Percentiles rank a stretch among this genome's conserved stretches.
Evolutionary conservation across 805 yeast species (phyloP).

Genomic region (Suhomyces pyralidae): DNA sequence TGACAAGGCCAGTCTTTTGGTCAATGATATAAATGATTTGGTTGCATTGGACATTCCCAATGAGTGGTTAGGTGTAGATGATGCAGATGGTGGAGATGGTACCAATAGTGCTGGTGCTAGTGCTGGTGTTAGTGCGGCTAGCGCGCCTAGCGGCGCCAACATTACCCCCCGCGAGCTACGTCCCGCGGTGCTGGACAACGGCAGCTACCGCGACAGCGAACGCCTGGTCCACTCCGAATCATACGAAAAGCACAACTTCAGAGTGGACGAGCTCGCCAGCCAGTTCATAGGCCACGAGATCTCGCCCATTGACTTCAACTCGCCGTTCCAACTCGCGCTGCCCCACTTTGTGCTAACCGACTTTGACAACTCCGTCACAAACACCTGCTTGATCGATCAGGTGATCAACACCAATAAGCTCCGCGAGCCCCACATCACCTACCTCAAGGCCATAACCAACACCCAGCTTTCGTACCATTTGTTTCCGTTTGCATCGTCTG

Average conservation of each 20-base stretch:
- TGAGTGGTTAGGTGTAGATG: too few species aligned
- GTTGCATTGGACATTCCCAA: conserved; percentile 13
- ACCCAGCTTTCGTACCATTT: conserved; percentile 30
- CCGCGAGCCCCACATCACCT: conserved; percentile 28
- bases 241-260: conserved; percentile 17
- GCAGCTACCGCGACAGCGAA: conserved; percentile 1
- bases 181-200: not conserved
- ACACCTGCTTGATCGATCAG: conserved; percentile 24
- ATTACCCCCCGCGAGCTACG: too few species aligned
- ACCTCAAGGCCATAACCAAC: conserved; percentile 26
- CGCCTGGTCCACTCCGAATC: conserved; percentile 12
- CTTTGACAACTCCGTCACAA: conserved; percentile 9
- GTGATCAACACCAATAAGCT: conserved; percentile 23
- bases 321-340: conserved; percentile 1
- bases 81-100: too few species aligned
- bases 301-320: conserved; percentile 1
- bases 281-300: not conserved
- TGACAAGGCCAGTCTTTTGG: conserved; percentile 34
- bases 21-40: conserved; percentile 30
- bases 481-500: conserved; percentile 37
- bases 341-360: not conserved
- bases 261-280: conserved; percentile 17
- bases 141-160: not conserved
- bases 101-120: too few species aligned
- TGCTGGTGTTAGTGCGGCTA: too few species aligned